phyloP scores from a whole-genome alignment of 73 alveolate species.

The Paramecium caudatum region DNA sequence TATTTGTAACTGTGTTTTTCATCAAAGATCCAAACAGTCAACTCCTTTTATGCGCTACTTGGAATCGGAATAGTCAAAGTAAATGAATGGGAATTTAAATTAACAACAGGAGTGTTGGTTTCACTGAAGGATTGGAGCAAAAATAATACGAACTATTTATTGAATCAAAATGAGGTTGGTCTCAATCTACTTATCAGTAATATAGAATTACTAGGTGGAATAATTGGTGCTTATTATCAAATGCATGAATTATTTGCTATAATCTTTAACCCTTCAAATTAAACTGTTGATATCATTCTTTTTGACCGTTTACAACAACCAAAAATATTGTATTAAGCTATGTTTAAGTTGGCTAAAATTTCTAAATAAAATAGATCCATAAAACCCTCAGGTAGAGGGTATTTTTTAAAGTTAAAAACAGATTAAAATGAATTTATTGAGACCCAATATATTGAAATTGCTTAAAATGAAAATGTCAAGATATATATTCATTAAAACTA shows the following conservation, averaged over 20 bases:
- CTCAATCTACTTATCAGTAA: constrained; percentile 37
- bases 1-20: constrained; percentile 34
- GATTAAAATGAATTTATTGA: constrained; percentile 26
- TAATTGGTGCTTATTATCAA: constrained; percentile 35
- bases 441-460: constrained; percentile 21
- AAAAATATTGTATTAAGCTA: background rate
- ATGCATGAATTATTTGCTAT: background rate
- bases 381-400: constrained; percentile 32
- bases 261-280: background rate
- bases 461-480: constrained; percentile 61
- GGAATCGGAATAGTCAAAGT: constrained; percentile 39
- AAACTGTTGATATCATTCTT: constrained; percentile 29
- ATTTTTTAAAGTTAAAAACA: constrained; percentile 31
- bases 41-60: constrained; percentile 38
- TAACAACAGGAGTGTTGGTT: constrained; percentile 51
- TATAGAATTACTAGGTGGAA: constrained; percentile 60
- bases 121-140: constrained; percentile 31
- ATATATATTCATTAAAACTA: background rate
- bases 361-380: constrained; percentile 7
- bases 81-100: constrained; percentile 5
- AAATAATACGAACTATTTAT: background rate
- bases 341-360: constrained; percentile 18
- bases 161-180: background rate
- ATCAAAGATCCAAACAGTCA: constrained; percentile 30
- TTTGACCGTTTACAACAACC: constrained; percentile 45